Base-by-base conservation (phyloP, 106 monocot genomes). In the Agapanthus africanus region DNA sequence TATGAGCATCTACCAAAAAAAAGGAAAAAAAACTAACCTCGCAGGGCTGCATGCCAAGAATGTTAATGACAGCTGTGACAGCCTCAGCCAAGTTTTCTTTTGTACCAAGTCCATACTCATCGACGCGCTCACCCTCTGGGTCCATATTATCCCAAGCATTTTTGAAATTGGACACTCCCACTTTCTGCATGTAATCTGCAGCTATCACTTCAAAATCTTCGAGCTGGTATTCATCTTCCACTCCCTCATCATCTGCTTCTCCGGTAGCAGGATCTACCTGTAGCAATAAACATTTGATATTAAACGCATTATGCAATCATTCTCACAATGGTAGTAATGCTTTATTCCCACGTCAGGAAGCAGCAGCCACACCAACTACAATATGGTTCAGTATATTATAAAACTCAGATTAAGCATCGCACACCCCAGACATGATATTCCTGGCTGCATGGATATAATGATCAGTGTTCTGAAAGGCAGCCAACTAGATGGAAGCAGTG, bases 31-130 rank as follows among this genome's bases (percentile, higher is more conserved):
- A 65, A 57, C 85, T 79, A 70, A 99, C 99, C 85, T 99, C 99
- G 38, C 99, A 99, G 5, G 99, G 87, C 61, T 87, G 90, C 93
- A 99, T 93, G 79, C 99, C 99, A 64, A 99, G 87, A 66, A 99
- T 83, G 72, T 66, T 74, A 34, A 90, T 81, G 51, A 99, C 99
- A 71, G 93, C 99, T 79, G 38, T 78, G 21, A 93, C 93, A 64
- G 99, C 90, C 70, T 93, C 99, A 3, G 77, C 76, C 70, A 99
- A 70, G 76, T 85, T 87, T 69, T 99, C 99, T 39, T 85, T 81
- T 21, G 70, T 90, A 46, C 97, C 97, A 46, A 99, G 93, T 3
- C 90, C 93, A 64, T 99, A 99, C 71, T 99, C 99, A 70, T 99
- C 99, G 35, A 90, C 70, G 16, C 81, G 79, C 72, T 99, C 99